Percentiles rank a stretch among this genome's conserved stretches.
phyloP scores from a whole-genome alignment of 1,284 basidiomycete genomes.

The Puccinia horiana region DNA sequence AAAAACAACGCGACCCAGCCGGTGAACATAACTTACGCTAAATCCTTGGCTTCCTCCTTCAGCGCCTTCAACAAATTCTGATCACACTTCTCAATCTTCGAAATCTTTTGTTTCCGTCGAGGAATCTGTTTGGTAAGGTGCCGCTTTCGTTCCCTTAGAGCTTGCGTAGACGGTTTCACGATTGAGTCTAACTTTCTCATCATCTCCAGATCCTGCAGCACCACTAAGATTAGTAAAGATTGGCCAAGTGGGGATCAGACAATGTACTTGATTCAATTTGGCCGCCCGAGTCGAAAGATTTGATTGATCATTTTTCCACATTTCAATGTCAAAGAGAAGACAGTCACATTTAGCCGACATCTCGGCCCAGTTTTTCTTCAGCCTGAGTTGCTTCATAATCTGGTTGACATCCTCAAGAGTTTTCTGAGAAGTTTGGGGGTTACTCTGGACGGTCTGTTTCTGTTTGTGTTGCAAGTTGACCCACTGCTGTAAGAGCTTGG shows the following conservation, averaged over 20 bases:
- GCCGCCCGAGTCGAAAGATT: neutral
- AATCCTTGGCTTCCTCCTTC: slow-evolving; percentile 47
- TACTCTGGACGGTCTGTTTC: neutral
- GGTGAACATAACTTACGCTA: slow-evolving; percentile 5
- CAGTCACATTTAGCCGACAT: slow-evolving; percentile 25
- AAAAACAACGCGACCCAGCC: neutral
- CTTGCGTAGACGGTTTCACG: slow-evolving; percentile 31
- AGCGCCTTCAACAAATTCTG: slow-evolving; percentile 38
- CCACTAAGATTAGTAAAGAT: neutral
- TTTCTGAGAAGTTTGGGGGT: slow-evolving; percentile 4
- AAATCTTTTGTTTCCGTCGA: slow-evolving; percentile 29
- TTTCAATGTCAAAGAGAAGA: slow-evolving; percentile 22
- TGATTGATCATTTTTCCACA: slow-evolving; percentile 24
- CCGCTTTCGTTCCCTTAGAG: slow-evolving; percentile 32
- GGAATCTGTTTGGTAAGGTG: slow-evolving; percentile 26
- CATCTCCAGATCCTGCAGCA: slow-evolving; percentile 44
- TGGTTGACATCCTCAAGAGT: slow-evolving; percentile 9
- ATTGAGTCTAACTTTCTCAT: slow-evolving; percentile 23
- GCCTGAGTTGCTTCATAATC: slow-evolving; percentile 30
- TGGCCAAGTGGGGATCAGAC: neutral
- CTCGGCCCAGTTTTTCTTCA: slow-evolving; percentile 41
- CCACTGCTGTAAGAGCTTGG: slow-evolving; percentile 29
- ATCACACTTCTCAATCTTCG: slow-evolving; percentile 44
- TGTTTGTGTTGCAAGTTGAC: slow-evolving; percentile 1
- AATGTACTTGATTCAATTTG: slow-evolving; percentile 31